A percentile compares a stretch with the other conserved stretches of the same genome.
phyloP scores from a whole-genome alignment of 805 yeast species.

The Wickerhamomyces hampshirensis region DNA sequence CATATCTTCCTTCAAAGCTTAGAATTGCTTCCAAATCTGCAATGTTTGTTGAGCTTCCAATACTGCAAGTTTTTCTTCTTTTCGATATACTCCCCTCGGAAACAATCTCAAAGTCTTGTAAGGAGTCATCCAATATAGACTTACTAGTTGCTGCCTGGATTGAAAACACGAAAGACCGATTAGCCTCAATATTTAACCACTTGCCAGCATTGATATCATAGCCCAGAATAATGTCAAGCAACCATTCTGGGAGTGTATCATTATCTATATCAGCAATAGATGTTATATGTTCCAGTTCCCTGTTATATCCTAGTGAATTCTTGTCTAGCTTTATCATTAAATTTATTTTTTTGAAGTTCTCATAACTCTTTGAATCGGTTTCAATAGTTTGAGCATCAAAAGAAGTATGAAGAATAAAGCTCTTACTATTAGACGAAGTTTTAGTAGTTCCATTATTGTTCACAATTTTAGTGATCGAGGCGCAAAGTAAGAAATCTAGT shows the following conservation, averaged over 20 bases:
- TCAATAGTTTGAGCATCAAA: not conserved
- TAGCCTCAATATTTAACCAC: conserved; percentile 1
- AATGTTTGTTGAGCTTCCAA: not conserved
- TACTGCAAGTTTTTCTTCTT: conserved; percentile 2
- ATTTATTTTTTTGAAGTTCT: conserved; percentile 16
- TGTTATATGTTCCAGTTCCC: conserved; percentile 1
- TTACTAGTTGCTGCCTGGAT: not conserved
- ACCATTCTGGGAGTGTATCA: conserved; percentile 30
- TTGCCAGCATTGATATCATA: conserved; percentile 13
- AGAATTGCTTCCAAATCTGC: no score
- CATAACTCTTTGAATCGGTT: not conserved
- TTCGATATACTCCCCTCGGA: conserved; percentile 5
- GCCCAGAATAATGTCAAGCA: conserved; percentile 28
- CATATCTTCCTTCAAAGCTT: not conserved
- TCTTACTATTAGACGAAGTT: conserved; percentile 1
- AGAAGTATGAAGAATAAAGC: not conserved
- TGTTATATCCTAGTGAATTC: not conserved
- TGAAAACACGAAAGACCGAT: not conserved
- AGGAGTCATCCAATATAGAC: conserved; percentile 3
- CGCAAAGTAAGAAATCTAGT: conserved; percentile 3
- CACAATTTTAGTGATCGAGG: not conserved
- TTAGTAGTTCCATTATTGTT: no score
- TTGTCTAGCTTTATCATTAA: conserved; percentile 23
- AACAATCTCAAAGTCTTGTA: not conserved
- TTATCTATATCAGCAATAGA: conserved; percentile 5